Base-by-base conservation (phyloP, 2,329 filamentous ascomycete genomes). In the Apiospora malaysiana region DNA sequence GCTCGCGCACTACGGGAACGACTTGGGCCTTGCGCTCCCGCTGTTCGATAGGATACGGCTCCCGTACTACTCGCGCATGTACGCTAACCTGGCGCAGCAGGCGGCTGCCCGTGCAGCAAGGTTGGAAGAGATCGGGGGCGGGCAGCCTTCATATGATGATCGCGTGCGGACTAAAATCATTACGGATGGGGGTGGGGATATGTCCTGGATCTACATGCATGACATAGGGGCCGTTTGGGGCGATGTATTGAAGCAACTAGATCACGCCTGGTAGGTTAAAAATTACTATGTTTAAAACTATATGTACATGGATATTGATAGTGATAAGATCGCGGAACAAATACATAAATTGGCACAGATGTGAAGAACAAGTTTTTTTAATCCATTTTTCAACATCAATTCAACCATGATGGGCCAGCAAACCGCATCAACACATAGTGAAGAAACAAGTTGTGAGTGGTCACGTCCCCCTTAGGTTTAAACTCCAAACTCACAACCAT, bases 11-110 rank as follows among this genome's bases (percentile, higher is more conserved):
- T 77, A 72, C 68, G 71, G 74, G 2, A 79, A 78, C 40, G 77
- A 78, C 21, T 69, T 67, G 0, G 49, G 59, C n/a, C 75, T 69
- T 43, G 78, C 78, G 4, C 47, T 79, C 16, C 69, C 71, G 1
- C 68, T 79, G 23, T 80, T 79, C 23, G 75, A 79, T 51, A 68
- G 72, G 25, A 74, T 80, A 51, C 75, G 78, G 10, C 71, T 77
- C 23, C 78, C 78, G 2, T 79, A 79, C 49, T 80, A 80, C 66
- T 73, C 73, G 4, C 72, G 75, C 6, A 79, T 80, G 77, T 79
- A 79, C 68, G 71, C 72, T 18, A 70, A 77, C 47, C 73, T 77
- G 49, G 73, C 71, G 23, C 68, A 70, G 5, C 72, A 74, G 63
- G 74, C 74, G 10, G 69, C 68, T 9, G 67, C 45, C 14, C 73